Conservation (phyloP, 495 filamentous ascomycete species). For the Recurvomyces mirabilis region DNA sequence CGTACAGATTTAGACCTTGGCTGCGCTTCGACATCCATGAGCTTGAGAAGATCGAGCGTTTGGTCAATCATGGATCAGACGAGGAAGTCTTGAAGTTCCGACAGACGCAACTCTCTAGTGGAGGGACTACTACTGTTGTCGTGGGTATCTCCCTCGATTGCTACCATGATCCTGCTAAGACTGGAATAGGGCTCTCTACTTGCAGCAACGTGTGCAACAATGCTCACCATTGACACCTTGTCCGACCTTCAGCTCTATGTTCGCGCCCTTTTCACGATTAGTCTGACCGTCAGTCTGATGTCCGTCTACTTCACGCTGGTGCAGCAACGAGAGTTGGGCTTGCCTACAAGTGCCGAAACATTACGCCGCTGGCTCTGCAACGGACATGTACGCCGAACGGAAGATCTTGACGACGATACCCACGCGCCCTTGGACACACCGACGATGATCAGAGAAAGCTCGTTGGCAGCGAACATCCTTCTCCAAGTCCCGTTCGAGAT, state of each 20-base stretch:
- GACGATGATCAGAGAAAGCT: neutral
- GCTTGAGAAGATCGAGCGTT: neutral
- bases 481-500: neutral
- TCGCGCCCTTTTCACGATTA: neutral
- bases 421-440: neutral
- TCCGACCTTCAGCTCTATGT: neutral
- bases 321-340: neutral
- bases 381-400: neutral
- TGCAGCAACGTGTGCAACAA: neutral
- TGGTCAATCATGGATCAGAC: neutral
- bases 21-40: neutral
- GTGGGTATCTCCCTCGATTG: no score
- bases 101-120: neutral
- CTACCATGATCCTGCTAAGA: no score
- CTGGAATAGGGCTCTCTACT: conserved; percentile 4
- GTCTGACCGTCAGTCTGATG: neutral
- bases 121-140: neutral
- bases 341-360: neutral
- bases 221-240: conserved; percentile 2
- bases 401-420: neutral
- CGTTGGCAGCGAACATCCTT: neutral
- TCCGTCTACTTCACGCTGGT: conserved; percentile 3
- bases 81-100: neutral
- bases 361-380: neutral
- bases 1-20: neutral